Evolutionary conservation across 1,284 basidiomycete genomes (phyloP), one percentile per base, ranked within the genome.

Genomic region (Melanopsichium pennsylvanicum): DNA sequence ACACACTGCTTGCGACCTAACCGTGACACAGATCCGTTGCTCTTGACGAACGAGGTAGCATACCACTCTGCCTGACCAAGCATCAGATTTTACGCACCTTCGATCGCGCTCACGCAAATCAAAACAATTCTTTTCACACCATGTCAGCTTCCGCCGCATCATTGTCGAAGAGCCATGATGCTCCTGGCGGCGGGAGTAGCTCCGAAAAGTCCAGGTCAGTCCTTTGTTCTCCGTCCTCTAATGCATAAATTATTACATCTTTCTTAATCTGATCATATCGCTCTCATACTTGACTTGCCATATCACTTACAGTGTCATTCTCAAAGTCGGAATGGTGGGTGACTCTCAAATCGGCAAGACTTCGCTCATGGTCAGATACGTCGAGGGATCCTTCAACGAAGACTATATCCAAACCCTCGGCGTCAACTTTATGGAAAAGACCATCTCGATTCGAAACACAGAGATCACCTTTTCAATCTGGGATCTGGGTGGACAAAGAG

Each of bases 351-450:
- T 97, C 79, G 94, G 94, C 73, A 97, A 97, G 86, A 97, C 94
- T 60, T 92, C 90, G 83, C 86, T 97, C 80, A 97, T 97, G 93
- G 93, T 96, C 80, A 94, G 95, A 85, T 70, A 75, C 42, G 69
- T 74, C 46, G 72, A 72, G 46, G 70, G 68, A n/a, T 71, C 27
- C 29, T 70, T 68, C 51, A 85, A 85, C 84, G 94, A 97, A 85
- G 94, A 97, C 83, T 97, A 97, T 84, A 97, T 97, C 82, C 95
- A 97, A 86, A 97, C 94, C 83, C 88, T 97, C 83, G 78, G 76
- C 32, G 94, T 97, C 84, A 97, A 97, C 84, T 97, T 97, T 83
- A 97, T 97, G 94, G 94, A 97, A 85, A 97, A 96, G 85, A 93
- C 93, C 31, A 97, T 97, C 76, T 91, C 90, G 52, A 95, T 97